phyloP scores from a whole-genome alignment of 495 filamentous ascomycete genomes.

The Podospora pseudoanserina region DNA sequence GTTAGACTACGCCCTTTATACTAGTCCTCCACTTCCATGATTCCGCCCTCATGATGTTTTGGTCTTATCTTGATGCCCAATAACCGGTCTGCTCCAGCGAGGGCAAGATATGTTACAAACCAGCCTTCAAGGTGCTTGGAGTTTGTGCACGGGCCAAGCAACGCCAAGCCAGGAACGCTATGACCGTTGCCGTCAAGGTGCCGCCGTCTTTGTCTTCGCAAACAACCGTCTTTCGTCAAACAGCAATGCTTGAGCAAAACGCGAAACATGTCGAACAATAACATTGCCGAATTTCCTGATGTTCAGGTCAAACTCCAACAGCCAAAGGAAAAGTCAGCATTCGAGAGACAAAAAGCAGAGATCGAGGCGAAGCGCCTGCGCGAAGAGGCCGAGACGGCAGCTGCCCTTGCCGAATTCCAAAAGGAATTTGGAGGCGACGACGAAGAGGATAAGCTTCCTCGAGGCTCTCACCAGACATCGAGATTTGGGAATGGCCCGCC shows the following conservation, averaged over 20 bases:
- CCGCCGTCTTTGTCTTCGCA: not conserved
- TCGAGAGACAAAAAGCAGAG: conserved; percentile 89
- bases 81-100: too few relatives aligned
- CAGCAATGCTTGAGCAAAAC: conserved; percentile 8
- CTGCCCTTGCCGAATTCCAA: conserved; percentile 85
- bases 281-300: conserved; percentile 69
- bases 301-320: conserved; percentile 78
- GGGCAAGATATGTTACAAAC: too few relatives aligned
- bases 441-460: conserved; percentile 27
- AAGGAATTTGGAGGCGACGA: conserved; percentile 78
- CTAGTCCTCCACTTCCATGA: not conserved
- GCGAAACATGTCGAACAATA: conserved; percentile 42
- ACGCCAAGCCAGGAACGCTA: not conserved
- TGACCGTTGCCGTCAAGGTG: not conserved
- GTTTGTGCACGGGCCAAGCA: not conserved
- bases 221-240: conserved; percentile 19
- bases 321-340: conserved; percentile 81
- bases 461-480: conserved; percentile 22
- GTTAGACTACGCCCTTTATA: not conserved
- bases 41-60: not conserved
- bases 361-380: conserved; percentile 86
- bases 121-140: not conserved
- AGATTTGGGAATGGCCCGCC: conserved; percentile 39
- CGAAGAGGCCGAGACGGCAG: conserved; percentile 85
- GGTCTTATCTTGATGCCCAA: not conserved